phyloP scores from a whole-genome alignment of 177 flowering plant genomes.

The Telopea speciosissima region DNA sequence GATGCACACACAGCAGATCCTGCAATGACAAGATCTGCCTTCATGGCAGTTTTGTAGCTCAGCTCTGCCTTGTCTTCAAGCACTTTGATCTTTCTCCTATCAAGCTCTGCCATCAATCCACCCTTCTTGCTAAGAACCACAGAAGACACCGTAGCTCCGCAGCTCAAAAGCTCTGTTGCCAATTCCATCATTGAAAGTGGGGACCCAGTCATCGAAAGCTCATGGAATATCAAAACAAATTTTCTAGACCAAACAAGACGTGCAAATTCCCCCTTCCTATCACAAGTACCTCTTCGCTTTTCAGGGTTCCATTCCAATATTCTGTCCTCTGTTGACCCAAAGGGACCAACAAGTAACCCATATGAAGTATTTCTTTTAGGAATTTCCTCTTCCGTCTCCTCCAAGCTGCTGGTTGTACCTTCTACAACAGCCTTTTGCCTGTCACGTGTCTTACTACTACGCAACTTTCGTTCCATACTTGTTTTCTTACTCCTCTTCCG shows the following conservation, averaged over 20 bases:
- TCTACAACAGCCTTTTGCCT: slow-evolving; percentile 33
- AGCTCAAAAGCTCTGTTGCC: slow-evolving; percentile 91
- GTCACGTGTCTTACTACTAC: slow-evolving; percentile 36
- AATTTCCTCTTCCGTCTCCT: slow-evolving; percentile 57
- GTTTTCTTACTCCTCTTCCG: slow-evolving; percentile 42
- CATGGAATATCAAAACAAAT: slow-evolving; percentile 85
- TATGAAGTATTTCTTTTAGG: slow-evolving; percentile 64
- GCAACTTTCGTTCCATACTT: slow-evolving; percentile 22
- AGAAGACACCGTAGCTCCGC: slow-evolving; percentile 93
- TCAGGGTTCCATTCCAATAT: slow-evolving; percentile 87
- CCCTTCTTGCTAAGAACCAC: slow-evolving; percentile 90
- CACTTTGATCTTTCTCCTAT: slow-evolving; percentile 80
- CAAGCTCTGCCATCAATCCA: slow-evolving; percentile 83
- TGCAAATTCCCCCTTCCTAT: slow-evolving; percentile 74
- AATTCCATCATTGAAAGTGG: slow-evolving; percentile 97
- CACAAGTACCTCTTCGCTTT: slow-evolving; percentile 89
- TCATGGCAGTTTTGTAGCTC: slow-evolving; percentile 88
- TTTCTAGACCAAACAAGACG: slow-evolving; percentile 93
- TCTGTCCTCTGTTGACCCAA: slow-evolving; percentile 66
- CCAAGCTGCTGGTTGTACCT: slow-evolving; percentile 24
- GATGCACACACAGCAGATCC: slow-evolving; percentile 95
- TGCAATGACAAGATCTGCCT: slow-evolving; percentile 89
- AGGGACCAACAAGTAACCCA: slow-evolving; percentile 88
- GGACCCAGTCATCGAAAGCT: slow-evolving; percentile 94
- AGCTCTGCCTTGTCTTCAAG: slow-evolving; percentile 70